A percentile compares a stretch with the other conserved stretches of the same genome.
These are phyloP conservation scores for Pichia gijzeniarum DNA, from an alignment of 805 yeast genomes.

Conservation along the genomic window DNA sequence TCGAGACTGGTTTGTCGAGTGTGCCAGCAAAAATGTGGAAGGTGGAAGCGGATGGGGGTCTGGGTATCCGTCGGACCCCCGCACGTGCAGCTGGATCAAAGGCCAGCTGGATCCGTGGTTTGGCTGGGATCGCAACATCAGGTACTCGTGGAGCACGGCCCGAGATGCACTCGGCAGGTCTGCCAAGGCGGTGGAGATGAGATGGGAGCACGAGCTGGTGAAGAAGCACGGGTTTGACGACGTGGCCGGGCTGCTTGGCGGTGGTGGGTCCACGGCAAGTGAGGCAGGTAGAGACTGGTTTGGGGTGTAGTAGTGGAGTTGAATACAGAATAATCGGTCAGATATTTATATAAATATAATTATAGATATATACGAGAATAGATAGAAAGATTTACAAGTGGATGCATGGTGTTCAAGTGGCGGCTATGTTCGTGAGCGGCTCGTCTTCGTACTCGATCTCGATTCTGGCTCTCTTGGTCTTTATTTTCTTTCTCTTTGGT, in stretches of 20 bases:
- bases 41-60: constrained; percentile 52
- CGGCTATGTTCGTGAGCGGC: constrained; percentile 28
- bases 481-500: constrained; percentile 41
- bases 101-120: constrained; percentile 58
- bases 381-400: background rate
- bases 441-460: constrained; percentile 68
- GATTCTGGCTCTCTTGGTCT: constrained; percentile 61
- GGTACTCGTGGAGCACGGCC: constrained; percentile 95
- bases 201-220: constrained; percentile 50
- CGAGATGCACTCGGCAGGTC: constrained; percentile 57
- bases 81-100: constrained; percentile 72
- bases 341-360: background rate
- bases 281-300: constrained; percentile 10
- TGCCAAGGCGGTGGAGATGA: constrained; percentile 39
- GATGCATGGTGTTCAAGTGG: constrained; percentile 2
- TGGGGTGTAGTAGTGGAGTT: background rate
- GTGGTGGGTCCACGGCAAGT: background rate
- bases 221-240: constrained; percentile 10
- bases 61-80: constrained; percentile 93
- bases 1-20: constrained; percentile 47
- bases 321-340: background rate
- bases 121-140: constrained; percentile 73
- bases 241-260: constrained; percentile 6
- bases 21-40: constrained; percentile 6
- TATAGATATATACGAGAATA: background rate